A percentile compares a stretch with the other conserved stretches of the same genome.
phyloP scores from a whole-genome alignment of 2,329 filamentous ascomycete genomes.

The Alternaria triticimaculans region DNA sequence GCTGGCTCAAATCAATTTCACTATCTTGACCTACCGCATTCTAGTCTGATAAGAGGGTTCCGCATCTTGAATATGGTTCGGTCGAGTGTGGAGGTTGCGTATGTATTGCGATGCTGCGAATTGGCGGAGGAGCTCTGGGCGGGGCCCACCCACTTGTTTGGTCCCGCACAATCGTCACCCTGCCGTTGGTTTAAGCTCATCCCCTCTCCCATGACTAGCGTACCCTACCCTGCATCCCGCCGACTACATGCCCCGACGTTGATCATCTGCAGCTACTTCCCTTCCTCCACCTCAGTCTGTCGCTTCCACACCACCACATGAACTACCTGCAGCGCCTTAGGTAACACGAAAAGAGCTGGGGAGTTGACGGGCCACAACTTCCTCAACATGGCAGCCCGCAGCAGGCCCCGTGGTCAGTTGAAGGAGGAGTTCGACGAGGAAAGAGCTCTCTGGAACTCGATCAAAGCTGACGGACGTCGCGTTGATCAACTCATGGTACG shows the following conservation, averaged over 20 bases:
- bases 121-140: slow-evolving; percentile 11
- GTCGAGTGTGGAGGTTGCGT: slow-evolving; percentile 8
- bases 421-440: slow-evolving; percentile 61
- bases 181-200: slow-evolving; percentile 31
- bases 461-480: slow-evolving; percentile 53
- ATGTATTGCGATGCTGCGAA: slow-evolving; percentile 11
- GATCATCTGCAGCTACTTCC: slow-evolving; percentile 5
- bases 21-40: slow-evolving; percentile 64
- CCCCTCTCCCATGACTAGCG: slow-evolving; percentile 31
- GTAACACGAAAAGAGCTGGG: slow-evolving; percentile 16
- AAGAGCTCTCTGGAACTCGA: slow-evolving; percentile 57
- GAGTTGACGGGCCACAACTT: slow-evolving; percentile 13
- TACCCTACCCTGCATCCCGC: slow-evolving; percentile 21
- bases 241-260: slow-evolving; percentile 8
- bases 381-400: slow-evolving; percentile 54
- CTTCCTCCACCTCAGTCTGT: slow-evolving; percentile 1
- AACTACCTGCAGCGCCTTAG: slow-evolving; percentile 8
- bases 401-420: slow-evolving; percentile 51
- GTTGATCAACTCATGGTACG: slow-evolving; percentile 57
- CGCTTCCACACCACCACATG: slow-evolving; percentile 13
- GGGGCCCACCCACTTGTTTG: slow-evolving; percentile 21
- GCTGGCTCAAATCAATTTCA: slow-evolving; percentile 10
- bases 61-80: slow-evolving; percentile 37
- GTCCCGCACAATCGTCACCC: slow-evolving; percentile 25
- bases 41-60: slow-evolving; percentile 82